These are phyloP conservation scores for Metschnikowia borealis DNA, from an alignment of 805 yeast genomes.

Conservation along the genomic window DNA sequence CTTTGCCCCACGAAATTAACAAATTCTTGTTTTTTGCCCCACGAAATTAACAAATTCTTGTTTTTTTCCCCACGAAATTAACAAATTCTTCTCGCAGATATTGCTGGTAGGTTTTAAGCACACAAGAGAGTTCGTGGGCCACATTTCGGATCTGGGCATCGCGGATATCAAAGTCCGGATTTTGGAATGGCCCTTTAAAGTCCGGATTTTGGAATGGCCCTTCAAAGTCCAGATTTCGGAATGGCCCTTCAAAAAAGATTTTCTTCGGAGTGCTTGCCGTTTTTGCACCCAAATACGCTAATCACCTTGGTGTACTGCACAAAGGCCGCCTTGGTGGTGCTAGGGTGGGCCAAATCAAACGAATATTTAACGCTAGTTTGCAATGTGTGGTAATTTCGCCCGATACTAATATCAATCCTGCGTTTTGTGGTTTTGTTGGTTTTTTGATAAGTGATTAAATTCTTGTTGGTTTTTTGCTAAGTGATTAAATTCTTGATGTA, in stretches of 20 bases:
- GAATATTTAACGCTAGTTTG: slow-evolving; percentile 65
- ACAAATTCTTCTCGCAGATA: slow-evolving; percentile 28
- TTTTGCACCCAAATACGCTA: slow-evolving; percentile 59
- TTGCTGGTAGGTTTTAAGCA: slow-evolving; percentile 54
- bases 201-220: too few relatives aligned
- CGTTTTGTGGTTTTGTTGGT: too few relatives aligned
- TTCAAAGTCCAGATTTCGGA: too few relatives aligned
- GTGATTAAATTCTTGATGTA: too few relatives aligned
- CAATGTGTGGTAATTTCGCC: too few relatives aligned
- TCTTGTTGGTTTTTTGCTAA: too few relatives aligned
- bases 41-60: slow-evolving; percentile 46
- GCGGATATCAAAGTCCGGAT: slow-evolving; percentile 56
- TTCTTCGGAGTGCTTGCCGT: slow-evolving; percentile 56
- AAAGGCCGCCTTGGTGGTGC: slow-evolving; percentile 65
- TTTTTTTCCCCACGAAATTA: too few relatives aligned
- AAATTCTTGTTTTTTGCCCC: slow-evolving; percentile 43
- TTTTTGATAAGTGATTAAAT: too few relatives aligned
- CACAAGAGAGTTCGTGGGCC: slow-evolving; percentile 67
- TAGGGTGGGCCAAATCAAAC: slow-evolving; percentile 57
- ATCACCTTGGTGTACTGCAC: slow-evolving; percentile 63
- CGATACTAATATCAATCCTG: too few relatives aligned
- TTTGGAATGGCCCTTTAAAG: slow-evolving; percentile 77
- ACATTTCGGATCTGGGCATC: slow-evolving; percentile 79
- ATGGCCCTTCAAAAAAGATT: slow-evolving; percentile 73
- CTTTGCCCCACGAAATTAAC: slow-evolving; percentile 43